A percentile compares a stretch with the other conserved stretches of the same genome.
Conservation (phyloP, 345 rosid genomes). For the Lenwebbia sp. region DNA sequence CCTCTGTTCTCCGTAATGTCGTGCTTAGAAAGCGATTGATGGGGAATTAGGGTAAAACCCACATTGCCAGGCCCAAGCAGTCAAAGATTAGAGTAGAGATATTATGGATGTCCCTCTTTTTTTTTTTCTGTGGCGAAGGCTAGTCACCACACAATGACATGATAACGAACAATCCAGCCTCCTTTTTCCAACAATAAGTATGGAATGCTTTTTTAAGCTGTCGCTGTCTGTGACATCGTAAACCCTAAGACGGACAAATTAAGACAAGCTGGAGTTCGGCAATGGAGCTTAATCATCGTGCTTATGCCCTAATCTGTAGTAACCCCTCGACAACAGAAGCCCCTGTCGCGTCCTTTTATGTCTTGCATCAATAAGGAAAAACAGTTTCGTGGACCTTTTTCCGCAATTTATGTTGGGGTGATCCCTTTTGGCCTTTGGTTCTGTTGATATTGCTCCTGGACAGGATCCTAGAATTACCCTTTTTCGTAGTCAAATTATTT, state of each 20-base stretch:
- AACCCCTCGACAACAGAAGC: not conserved
- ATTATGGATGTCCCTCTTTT: not conserved
- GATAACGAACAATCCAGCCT: not conserved
- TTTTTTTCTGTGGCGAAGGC: not conserved
- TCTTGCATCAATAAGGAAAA: not conserved
- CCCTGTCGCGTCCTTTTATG: not conserved
- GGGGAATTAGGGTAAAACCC: not conserved
- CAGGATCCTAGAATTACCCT: not conserved
- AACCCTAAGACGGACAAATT: not conserved
- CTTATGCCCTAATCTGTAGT: not conserved
- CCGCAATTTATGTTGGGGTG: not conserved
- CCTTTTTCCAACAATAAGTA: not conserved
- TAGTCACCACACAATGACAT: not conserved
- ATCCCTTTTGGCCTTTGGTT: not conserved
- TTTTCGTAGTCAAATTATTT: not conserved
- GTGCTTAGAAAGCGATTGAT: not conserved
- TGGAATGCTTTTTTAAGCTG: not conserved
- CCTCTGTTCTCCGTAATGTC: not conserved
- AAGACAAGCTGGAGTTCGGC: not conserved
- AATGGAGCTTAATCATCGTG: not conserved
- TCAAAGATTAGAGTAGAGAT: not conserved
- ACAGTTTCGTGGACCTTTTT: not conserved
- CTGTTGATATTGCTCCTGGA: not conserved
- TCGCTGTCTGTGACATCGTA: not conserved
- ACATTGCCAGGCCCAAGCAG: not conserved